Evolutionary conservation across 1,284 basidiomycete genomes (phyloP), one percentile per base, ranked within the genome.

Genomic region (Papiliotrema nemorosa): DNA sequence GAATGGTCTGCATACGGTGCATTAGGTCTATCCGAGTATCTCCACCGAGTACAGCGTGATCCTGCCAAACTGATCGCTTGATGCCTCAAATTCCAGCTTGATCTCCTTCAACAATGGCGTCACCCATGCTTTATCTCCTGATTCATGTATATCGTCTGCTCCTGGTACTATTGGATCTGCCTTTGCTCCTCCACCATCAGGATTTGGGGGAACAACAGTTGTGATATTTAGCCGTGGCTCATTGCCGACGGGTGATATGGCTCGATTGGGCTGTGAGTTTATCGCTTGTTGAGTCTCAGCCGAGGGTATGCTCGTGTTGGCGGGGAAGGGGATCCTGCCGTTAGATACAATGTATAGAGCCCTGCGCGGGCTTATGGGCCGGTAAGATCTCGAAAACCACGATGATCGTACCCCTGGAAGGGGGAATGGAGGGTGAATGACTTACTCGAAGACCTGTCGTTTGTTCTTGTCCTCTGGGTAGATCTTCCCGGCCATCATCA

Each of bases 21-120:
- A n/a, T 10, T 7, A 9, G 10, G n/a, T 48, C 22, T 33, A 54
- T 25, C 54, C 54, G 29, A 66, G 36, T 1, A 66, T 40, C 58
- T 74, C 72, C 14, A 76, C 40, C 24, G 62, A 60, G 52, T 76
- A 76, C 7, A 76, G 29, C n/a, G 70, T 73, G 13, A 75, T 62
- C 29, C 75, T 55, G 0, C 72, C 74, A 55, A 71, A 70, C 27
- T 72, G 66, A 59, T 76, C 75, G 29, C 67, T 65, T 25, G 63
- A 69, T 47, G 64, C 62, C 47, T 73, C 70, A 43, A 76, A 72
- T 35, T 71, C 74, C 24, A 75, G 45, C 49, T 67, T 70, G 51
- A 70, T 27, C 41, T 72, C 69, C 12, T 56, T 63, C 25, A 72
- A 24, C 22, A 44, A 39, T 38, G 49, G 26, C 56, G 57, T 25